Conservation (phyloP, 441 rosid genomes). For the Populus hybrid region DNA sequence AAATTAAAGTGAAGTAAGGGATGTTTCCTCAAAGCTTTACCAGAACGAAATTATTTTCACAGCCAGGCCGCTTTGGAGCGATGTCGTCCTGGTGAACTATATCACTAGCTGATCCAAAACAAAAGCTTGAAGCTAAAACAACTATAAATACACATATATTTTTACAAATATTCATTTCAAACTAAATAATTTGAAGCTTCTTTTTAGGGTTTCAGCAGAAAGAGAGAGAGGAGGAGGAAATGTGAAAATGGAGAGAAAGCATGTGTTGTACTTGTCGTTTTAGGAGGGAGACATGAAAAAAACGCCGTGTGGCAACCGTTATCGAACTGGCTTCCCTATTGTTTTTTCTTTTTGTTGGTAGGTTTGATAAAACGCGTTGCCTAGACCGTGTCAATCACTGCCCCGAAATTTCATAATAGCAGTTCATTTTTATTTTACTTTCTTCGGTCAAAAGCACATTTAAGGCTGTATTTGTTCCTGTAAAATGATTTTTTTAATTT, state of each 20-base stretch:
- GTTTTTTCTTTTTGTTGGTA: not conserved
- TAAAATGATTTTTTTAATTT: too few relatives aligned
- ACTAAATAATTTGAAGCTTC: too few relatives aligned
- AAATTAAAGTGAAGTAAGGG: constrained; percentile 18
- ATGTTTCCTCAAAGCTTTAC: constrained; percentile 27
- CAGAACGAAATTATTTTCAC: constrained; percentile 94
- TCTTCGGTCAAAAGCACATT: too few relatives aligned
- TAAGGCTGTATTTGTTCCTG: too few relatives aligned
- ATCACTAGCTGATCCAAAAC: constrained; percentile 63
- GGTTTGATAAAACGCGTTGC: not conserved
- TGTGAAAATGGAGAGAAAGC: constrained; percentile 11
- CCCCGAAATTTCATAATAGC: not conserved
- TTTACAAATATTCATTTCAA: constrained; percentile 19
- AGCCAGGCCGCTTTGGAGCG: constrained; percentile 95
- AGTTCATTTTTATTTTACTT: not conserved
- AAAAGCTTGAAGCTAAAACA: constrained; percentile 30
- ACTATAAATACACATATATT: constrained; percentile 14
- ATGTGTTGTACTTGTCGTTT: constrained; percentile 24
- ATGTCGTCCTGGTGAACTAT: constrained; percentile 80
- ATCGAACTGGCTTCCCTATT: constrained; percentile 8
- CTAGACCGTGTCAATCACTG: not conserved
- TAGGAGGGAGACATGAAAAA: constrained; percentile 17
- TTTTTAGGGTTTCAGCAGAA: constrained; percentile 15
- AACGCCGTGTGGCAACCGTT: constrained; percentile 38
- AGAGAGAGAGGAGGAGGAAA: constrained; percentile 5